A percentile compares a stretch with the other conserved stretches of the same genome.
phyloP scores from a whole-genome alignment of 163 green algal species.

The Coccomyxa subellipsoidea region DNA sequence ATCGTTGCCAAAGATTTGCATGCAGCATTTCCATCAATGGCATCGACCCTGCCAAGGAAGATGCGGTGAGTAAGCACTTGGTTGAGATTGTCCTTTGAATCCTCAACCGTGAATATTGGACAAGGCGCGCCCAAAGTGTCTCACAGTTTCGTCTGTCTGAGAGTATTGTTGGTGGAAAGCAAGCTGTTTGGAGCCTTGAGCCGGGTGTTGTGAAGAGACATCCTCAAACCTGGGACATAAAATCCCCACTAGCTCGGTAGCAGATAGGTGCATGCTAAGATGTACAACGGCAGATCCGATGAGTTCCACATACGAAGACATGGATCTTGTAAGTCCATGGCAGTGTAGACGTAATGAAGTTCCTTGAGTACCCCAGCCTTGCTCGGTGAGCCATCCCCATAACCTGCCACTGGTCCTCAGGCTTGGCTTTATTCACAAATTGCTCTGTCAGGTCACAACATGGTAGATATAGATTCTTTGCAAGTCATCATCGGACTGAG shows the following conservation, averaged over 20 bases:
- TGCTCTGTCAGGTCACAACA: too few relatives aligned
- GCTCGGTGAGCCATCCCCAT: neutral
- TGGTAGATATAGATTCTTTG: too few relatives aligned
- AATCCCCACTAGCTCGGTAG: neutral
- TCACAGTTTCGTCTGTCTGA: neutral
- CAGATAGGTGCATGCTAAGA: neutral
- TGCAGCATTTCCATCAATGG: neutral
- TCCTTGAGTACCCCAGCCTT: constrained; percentile 4
- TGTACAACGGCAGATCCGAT: constrained; percentile 3
- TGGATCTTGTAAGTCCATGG: neutral
- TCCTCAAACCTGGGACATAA: neutral
- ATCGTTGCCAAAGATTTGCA: neutral
- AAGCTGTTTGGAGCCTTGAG: neutral
- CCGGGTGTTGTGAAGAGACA: too few relatives aligned
- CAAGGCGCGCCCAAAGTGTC: neutral
- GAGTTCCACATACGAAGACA: neutral
- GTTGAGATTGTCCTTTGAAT: neutral
- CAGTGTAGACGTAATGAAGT: neutral
- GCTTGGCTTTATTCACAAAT: too few relatives aligned
- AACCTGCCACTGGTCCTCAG: too few relatives aligned
- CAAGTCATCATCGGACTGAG: too few relatives aligned
- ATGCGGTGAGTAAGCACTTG: neutral
- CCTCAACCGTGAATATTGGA: neutral
- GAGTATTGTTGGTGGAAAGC: neutral
- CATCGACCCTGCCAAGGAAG: neutral